Conservation (phyloP, 305 asterid species). For the Solanum hybrid region DNA sequence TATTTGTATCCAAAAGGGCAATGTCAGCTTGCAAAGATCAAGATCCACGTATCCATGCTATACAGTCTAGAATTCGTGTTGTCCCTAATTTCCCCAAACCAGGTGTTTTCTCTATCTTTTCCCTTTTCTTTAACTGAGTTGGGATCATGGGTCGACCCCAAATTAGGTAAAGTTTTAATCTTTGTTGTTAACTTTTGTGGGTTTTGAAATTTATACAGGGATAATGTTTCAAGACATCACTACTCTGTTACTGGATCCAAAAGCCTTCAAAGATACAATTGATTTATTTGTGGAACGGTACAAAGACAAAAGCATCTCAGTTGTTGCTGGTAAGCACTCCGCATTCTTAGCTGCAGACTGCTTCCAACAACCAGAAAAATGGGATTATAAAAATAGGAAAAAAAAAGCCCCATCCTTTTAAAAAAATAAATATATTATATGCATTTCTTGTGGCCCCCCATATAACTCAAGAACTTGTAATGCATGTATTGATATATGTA, state of each 20-base stretch:
- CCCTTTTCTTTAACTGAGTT: not conserved
- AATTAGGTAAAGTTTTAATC: not conserved
- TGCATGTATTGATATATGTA: not conserved
- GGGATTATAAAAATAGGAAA: not conserved
- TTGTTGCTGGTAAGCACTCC: conserved; percentile 58
- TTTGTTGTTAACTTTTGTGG: not conserved
- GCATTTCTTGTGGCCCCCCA: conserved; percentile 1
- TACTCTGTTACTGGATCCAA: conserved; percentile 63
- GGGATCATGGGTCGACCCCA: not conserved
- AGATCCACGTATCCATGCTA: conserved; percentile 62
- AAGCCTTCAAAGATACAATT: conserved; percentile 65
- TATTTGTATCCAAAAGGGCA: conserved; percentile 6
- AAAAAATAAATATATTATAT: not conserved
- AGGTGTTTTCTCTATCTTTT: conserved; percentile 19
- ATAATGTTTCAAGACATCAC: conserved; percentile 89
- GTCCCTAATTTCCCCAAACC: conserved; percentile 68
- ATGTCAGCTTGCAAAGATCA: conserved; percentile 49
- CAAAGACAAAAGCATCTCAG: conserved; percentile 49
- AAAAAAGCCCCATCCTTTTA: not conserved
- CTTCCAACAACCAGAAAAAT: not conserved
- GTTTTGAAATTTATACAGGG: conserved; percentile 29
- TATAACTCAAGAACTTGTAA: conserved; percentile 4
- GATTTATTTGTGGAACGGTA: conserved; percentile 80
- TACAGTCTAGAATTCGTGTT: conserved; percentile 65
- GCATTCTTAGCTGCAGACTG: not conserved